Evolutionary conservation across 176 grass and related monocot genomes (phyloP), one percentile per base, ranked within the genome.

Genomic region (Themeda triandra): DNA sequence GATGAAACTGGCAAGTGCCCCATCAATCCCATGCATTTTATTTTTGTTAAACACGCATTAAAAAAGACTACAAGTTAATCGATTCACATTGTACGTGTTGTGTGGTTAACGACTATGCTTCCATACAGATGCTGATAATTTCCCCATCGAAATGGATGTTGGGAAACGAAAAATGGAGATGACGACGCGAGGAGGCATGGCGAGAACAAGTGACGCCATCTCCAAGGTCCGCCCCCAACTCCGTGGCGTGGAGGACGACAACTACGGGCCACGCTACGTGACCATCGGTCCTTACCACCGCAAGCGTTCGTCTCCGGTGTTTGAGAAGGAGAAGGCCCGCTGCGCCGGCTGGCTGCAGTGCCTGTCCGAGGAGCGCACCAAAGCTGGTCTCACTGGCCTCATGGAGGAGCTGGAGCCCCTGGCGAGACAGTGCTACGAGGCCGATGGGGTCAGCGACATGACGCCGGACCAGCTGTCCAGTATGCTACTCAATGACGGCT

Each of bases 261-360:
- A 1, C 42, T 80, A 41, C 49, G 2, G 33, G 4, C 80, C 67
- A 10, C 49, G 29, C 9, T 5, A 1, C 24, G 23, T 82, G 67
- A 15, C 49, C 8, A 42, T 82, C 49, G 80, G 67, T 7, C 80
- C 67, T 59, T 82, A 71, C 67, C 67, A 82, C 35, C 49, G 14
- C 23, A 19, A 6, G 2, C 3, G 11, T 56, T 30, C 80, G 10
- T 82, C n/a, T 42, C 24, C 32, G 10, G 3, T 9, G 49, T 14
- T 36, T 0, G 24, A 29, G 2, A 25, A 40, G 53, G 33, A 58
- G 33, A 71, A 82, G 49, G 2, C 1, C 2, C 0, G 13, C 21
- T 53, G 5, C 6, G 29, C 15, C 63, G 63, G 14, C 29, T 32
- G 13, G 13, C 30, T 66, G 30, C 63, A 66, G 29, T 8, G 30